A percentile compares a stretch with the other conserved stretches of the same genome.
phyloP scores from a whole-genome alignment of 2,329 filamentous ascomycete genomes.

The Fonsecaea multimorphosa region DNA sequence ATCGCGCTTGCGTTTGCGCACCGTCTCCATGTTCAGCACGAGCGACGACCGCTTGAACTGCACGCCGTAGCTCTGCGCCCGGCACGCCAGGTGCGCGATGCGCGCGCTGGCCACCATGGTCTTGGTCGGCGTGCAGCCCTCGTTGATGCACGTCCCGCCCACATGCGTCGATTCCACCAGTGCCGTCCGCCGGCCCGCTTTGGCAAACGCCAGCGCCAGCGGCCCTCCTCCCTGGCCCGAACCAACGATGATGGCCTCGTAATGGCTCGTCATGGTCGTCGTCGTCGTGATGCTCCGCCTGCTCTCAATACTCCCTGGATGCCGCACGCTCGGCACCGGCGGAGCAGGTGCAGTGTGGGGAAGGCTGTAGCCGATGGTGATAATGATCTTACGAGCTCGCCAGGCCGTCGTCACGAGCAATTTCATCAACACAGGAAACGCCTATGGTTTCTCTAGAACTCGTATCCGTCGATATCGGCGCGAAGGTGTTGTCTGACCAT shows the following conservation, averaged over 20 bases:
- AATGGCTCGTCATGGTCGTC: conserved; percentile 40
- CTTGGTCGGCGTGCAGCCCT: conserved; percentile 64
- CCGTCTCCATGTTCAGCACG: conserved; percentile 55
- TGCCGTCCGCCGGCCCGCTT: conserved; percentile 53
- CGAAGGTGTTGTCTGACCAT: no score
- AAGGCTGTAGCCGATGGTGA: neutral
- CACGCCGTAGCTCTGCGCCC: conserved; percentile 57
- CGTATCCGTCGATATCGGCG: no score
- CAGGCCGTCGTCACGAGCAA: neutral
- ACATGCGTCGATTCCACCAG: conserved; percentile 58
- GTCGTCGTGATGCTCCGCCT: conserved; percentile 10
- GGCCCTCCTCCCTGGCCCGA: conserved; percentile 62
- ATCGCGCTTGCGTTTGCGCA: conserved; percentile 60
- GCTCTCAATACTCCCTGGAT: no score
- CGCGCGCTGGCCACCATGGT: conserved; percentile 62
- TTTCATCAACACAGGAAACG: neutral
- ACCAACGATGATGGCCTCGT: conserved; percentile 57
- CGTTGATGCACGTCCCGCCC: conserved; percentile 61
- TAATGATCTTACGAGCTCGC: neutral
- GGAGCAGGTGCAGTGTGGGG: neutral
- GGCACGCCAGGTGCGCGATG: conserved; percentile 54
- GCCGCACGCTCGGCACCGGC: no score
- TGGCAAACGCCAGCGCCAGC: conserved; percentile 56
- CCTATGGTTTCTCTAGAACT: no score
- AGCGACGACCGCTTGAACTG: conserved; percentile 42